Conservation (phyloP, 345 rosid species). For the Gossypium mustelinum region DNA sequence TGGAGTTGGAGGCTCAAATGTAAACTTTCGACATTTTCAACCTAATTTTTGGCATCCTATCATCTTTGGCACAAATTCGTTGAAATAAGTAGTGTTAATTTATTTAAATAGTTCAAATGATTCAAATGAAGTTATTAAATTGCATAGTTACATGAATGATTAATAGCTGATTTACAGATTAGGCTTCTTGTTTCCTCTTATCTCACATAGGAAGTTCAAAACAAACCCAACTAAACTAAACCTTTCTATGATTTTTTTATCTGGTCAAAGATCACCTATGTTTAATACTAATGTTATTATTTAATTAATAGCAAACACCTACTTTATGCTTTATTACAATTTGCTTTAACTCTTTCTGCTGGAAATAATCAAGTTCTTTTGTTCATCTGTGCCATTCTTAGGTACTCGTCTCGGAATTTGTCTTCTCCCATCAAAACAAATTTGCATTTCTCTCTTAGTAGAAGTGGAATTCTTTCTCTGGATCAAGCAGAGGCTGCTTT, state of each 20-base stretch:
- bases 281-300: background rate
- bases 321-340: background rate
- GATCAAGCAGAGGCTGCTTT: constrained; percentile 92
- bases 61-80: background rate
- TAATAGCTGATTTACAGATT: background rate
- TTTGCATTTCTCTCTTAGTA: constrained; percentile 89
- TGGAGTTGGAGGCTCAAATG: background rate
- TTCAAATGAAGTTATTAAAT: background rate
- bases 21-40: background rate
- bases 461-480: constrained; percentile 83
- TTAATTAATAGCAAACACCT: background rate
- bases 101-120: background rate
- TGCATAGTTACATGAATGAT: background rate
- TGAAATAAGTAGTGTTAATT: constrained; percentile 2
- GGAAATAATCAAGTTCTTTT: constrained; percentile 3
- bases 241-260: background rate
- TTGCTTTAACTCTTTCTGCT: background rate
- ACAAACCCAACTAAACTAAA: background rate
- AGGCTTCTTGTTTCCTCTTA: background rate
- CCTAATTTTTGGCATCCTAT: background rate
- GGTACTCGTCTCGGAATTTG: constrained; percentile 86
- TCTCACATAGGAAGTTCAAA: background rate
- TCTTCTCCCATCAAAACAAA: constrained; percentile 92
- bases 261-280: background rate
- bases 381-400: constrained; percentile 23